Percentiles rank a stretch among this genome's conserved stretches.
These are phyloP conservation scores for Sarcomyxa edulis DNA, from an alignment of 768 basidiomycete genomes.

Conservation along the genomic window DNA sequence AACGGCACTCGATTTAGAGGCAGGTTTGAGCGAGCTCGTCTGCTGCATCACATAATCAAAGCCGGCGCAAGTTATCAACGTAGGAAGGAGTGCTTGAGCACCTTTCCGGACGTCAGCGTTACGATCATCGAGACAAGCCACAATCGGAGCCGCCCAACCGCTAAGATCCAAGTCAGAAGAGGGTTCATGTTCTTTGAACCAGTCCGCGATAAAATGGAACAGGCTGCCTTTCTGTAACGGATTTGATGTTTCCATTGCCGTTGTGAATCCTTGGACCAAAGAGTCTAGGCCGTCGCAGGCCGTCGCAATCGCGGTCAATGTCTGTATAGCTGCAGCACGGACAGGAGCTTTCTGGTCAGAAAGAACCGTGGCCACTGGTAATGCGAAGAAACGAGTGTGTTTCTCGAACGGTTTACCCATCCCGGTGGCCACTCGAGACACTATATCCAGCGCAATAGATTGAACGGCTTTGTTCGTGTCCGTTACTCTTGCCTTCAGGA, in stretches of 20 bases:
- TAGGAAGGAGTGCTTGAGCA: constrained; percentile 76
- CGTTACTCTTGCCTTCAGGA: constrained; percentile 81
- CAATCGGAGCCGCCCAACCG: constrained; percentile 56
- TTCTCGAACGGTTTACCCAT: constrained; percentile 98
- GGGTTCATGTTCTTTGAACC: constrained; percentile 64
- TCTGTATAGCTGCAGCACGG: constrained; percentile 69
- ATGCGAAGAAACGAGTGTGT: constrained; percentile 68
- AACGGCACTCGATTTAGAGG: constrained; percentile 76
- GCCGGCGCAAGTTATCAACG: constrained; percentile 68
- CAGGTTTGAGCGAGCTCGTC: constrained; percentile 84
- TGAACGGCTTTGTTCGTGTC: constrained; percentile 97
- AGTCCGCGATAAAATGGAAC: constrained; percentile 74
- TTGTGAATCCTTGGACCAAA: constrained; percentile 72
- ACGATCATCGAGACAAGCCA: constrained; percentile 86
- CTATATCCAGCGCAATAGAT: constrained; percentile 81
- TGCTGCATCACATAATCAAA: constrained; percentile 85
- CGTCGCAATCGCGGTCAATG: constrained; percentile 77
- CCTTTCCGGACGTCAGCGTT: constrained; percentile 89
- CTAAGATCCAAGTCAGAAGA: constrained; percentile 59
- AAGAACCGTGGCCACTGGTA: constrained; percentile 77
- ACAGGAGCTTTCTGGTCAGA: constrained; percentile 91
- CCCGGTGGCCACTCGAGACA: constrained; percentile 83
- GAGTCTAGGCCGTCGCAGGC: constrained; percentile 83
- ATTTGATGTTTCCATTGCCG: constrained; percentile 80
- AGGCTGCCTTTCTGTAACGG: constrained; percentile 82